phyloP scores from a whole-genome alignment of 2,329 filamentous ascomycete genomes.

The Colletotrichum tropicicola region DNA sequence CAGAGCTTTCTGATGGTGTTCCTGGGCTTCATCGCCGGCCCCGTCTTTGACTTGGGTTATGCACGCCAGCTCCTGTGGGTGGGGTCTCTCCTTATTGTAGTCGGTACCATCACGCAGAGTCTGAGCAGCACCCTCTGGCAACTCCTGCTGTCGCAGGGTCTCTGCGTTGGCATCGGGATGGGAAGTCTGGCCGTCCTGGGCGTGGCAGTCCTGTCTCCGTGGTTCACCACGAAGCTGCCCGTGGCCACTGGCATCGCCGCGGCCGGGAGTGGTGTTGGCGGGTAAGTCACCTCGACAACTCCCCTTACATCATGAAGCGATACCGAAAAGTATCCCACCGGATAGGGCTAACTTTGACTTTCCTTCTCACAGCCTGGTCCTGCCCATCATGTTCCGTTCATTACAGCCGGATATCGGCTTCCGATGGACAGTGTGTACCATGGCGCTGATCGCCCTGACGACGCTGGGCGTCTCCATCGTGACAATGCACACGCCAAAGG shows the following conservation, averaged over 20 bases:
- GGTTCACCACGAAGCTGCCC: constrained; percentile 39
- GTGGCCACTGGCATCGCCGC: constrained; percentile 45
- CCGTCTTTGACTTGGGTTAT: constrained; percentile 57
- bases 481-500: constrained; percentile 40
- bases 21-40: constrained; percentile 52
- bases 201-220: constrained; percentile 42
- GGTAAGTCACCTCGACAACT: constrained; percentile 6
- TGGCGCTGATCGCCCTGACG: constrained; percentile 10
- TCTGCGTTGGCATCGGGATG: constrained; percentile 54
- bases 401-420: constrained; percentile 16
- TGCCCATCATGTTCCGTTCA: constrained; percentile 15
- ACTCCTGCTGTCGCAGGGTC: constrained; percentile 55
- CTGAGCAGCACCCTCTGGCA: constrained; percentile 55
- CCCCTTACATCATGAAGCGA: constrained; percentile 39
- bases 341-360: constrained; percentile 69
- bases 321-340: constrained; percentile 57
- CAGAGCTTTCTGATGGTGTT: constrained; percentile 56
- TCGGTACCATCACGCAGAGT: constrained; percentile 57
- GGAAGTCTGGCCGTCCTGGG: constrained; percentile 50
- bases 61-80: constrained; percentile 47
- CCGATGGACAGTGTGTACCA: constrained; percentile 21
- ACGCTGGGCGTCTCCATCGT: constrained; percentile 18
- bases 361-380: constrained; percentile 55
- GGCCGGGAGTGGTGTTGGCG: constrained; percentile 41
- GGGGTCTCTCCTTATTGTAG: constrained; percentile 51